phyloP scores from a whole-genome alignment of 2,329 filamentous ascomycete species.

The Cladorrhinum sp. region DNA sequence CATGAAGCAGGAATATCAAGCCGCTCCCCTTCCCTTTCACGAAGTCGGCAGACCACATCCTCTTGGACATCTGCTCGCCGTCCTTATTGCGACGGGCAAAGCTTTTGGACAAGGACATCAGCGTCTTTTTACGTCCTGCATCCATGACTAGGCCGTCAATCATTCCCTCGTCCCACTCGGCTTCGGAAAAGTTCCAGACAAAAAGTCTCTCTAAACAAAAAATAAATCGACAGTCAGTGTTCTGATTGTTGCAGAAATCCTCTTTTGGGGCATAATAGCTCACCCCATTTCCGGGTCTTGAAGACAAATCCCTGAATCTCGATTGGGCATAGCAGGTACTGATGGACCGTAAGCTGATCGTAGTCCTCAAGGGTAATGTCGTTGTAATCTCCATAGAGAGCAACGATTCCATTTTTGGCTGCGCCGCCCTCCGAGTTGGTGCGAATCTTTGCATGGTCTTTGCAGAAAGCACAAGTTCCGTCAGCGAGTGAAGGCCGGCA shows the following conservation, averaged over 20 bases:
- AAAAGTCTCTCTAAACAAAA: slow-evolving; percentile 24
- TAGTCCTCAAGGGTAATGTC: neutral
- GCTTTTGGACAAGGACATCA: slow-evolving; percentile 32
- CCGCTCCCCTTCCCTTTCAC: slow-evolving; percentile 27
- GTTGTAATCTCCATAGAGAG: neutral
- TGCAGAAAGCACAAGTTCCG: neutral
- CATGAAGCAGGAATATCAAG: slow-evolving; percentile 28
- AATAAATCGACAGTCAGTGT: neutral
- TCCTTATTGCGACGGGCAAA: slow-evolving; percentile 26
- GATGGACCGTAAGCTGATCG: neutral
- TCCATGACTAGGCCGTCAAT: slow-evolving; percentile 34
- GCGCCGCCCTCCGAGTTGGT: no score
- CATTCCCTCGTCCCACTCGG: slow-evolving; percentile 30
- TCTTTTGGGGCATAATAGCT: slow-evolving; percentile 5
- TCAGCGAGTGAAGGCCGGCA: neutral
- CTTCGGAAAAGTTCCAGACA: slow-evolving; percentile 25
- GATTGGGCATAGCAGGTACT: slow-evolving; percentile 22
- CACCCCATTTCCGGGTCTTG: slow-evolving; percentile 21
- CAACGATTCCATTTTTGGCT: neutral
- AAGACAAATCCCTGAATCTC: slow-evolving; percentile 23
- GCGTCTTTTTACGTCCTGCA: slow-evolving; percentile 20
- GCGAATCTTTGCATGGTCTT: neutral
- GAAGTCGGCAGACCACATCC: slow-evolving; percentile 24
- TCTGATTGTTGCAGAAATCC: no score
- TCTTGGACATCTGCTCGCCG: slow-evolving; percentile 13